Base-by-base conservation (phyloP, 192 early-diverging fungal species). In the Coemansia reversa region DNA sequence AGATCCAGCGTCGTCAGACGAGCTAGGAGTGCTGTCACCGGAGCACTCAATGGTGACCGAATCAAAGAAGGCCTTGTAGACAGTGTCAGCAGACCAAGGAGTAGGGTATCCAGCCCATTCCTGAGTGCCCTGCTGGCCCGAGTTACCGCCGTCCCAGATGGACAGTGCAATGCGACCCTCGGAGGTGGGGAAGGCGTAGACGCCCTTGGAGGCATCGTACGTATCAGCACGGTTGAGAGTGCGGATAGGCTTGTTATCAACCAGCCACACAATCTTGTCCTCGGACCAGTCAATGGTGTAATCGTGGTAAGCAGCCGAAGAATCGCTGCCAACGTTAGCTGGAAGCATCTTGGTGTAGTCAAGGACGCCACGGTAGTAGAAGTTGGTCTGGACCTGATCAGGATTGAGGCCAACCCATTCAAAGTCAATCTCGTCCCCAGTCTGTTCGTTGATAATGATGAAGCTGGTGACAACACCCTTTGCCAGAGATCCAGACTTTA, bases 381-480 rank as follows among this genome's bases (percentile, higher is more conserved):
- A 90, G 74, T 90, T 90, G 35, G 86, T 85, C 75, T 90, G 86
- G 28, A 84, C 86, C 65, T 83, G 55, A 8, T 50, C 60, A 27
- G 79, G 75, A 14, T 74, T 22, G 52, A 71, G 66, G n/a, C 89
- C 89, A 47, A 90, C 84, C 79, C 81, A 88, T 69, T 88, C 86
- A 67, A 83, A 86, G 70, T 90, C 89, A 28, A 90, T 83, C 63
- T 90, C 89, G 61, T 90, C 87, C 39, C 84, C 84, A 24, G 57
- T 82, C 64, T 70, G 60, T 51, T 77, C 75, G 63, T 69, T 76
- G 48, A 69, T 65, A 48, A 77, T 67, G 29, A 89, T 85, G 42
- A 87, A 86, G 22, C 81, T 76, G 12, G 84, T 80, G 8, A 89
- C 85, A 9, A 89, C 85, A 20, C 86, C 86, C 0, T 67, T 69